Evolutionary conservation across 2,329 filamentous ascomycete species (phyloP), one percentile per base, ranked within the genome.

Genomic region (Calonectria hawksworthii): DNA sequence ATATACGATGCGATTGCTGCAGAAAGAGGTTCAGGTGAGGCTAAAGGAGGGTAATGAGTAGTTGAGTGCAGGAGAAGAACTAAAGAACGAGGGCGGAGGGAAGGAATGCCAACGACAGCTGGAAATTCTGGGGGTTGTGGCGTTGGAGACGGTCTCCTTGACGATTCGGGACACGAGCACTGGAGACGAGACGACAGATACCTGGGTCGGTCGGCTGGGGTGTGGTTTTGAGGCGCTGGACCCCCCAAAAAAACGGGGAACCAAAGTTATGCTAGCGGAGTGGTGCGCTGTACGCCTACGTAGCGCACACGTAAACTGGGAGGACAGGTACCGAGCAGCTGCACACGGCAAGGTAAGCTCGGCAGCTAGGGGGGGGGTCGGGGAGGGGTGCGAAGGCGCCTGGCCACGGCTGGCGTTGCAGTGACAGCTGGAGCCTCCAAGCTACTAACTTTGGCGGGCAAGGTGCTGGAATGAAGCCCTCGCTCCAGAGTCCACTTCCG

Each of bases 31-130:
- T 56, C 34, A 30, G 14, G 44, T 65, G 41, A 72, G 66, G 73
- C 70, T 52, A 73, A 75, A 52, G n/a, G 68, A 67, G 74, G 70
- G 68, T 74, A 56, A 67, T 56, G 68, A 64, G 69, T 68, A 79
- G 70, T 70, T 69, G 75, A 69, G 71, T 68, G 73, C 30, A 56
- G 41, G 36, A 68, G 56, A 78, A 71, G 73, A 70, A 68, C 74
- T 76, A 72, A 74, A 75, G 76, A 72, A 73, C 66, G 76, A 78
- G 67, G 61, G 77, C 73, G 68, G 72, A 74, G 74, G 73, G 68
- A 71, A 80, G 79, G 76, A 80, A 78, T 80, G 75, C 72, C 74
- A 76, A 79, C 73, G 75, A 75, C 75, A 77, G 72, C 70, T 71
- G 74, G 76, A 77, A 78, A 77, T 80, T 74, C 73, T 73, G 74